Base-by-base conservation (phyloP, 73 alveolate species). In the Paramecium primaurelia region DNA sequence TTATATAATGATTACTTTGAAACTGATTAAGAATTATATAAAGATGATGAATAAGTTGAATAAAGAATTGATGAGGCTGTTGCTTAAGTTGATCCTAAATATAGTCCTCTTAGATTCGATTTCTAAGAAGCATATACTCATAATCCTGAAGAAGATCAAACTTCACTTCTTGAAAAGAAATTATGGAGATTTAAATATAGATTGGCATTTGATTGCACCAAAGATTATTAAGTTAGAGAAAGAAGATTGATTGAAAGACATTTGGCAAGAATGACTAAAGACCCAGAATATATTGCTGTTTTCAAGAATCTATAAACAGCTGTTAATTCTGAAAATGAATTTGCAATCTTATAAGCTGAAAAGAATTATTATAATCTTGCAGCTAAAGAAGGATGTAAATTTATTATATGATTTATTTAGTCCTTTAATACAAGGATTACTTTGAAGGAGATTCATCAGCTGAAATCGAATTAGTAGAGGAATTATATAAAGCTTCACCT, bases 161-260 rank as follows among this genome's bases (percentile, higher is more conserved):
- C 92, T 4, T 95, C 95, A 59, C 45, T 94, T 16, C 86, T 95
- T 77, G 98, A 96, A 71, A 80, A 95, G 92, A 96, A 96, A 89
- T 86, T 95, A 84, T 96, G 94, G 93, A 96, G 94, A 89, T 96
- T 86, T 92, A 96, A 94, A 75, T 96, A 96, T 80, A 94, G 99
- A 86, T 75, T 59, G 25, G 96, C 96, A 77, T 88, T 94, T 85
- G 99, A 96, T 38, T 93, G 87, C 69, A 88, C 87, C 11, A 73
- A 93, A 22, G 88, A 89, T 28, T 95, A 89, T 86, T 38, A 54
- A 30, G 92, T 94, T 30, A 94, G 97, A 69, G 88, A 93, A 92
- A 95, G 77, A 77, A 94, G 99, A 94, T 90, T 96, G 83, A 68
- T 96, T 71, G 86, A 69, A n/a, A 94, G 99, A 86, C 93, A 86